These are phyloP conservation scores for Neophaeococcomyces mojaviensis DNA, from an alignment of 2,329 filamentous ascomycete genomes.

Conservation along the genomic window DNA sequence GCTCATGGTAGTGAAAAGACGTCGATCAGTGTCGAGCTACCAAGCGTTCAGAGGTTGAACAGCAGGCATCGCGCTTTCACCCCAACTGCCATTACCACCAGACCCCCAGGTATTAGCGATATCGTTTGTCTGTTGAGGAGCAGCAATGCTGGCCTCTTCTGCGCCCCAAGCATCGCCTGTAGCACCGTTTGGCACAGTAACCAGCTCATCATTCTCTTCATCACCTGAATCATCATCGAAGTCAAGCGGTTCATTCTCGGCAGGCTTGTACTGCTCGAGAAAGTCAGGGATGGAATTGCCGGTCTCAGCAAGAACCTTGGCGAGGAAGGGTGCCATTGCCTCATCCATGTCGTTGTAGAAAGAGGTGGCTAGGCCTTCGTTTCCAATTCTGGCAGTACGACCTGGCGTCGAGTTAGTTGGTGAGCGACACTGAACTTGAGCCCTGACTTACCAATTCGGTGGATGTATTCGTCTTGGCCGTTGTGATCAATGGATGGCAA, in stretches of 20 bases:
- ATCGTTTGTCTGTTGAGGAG: background rate
- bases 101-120: slow-evolving; percentile 8
- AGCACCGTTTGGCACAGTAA: background rate
- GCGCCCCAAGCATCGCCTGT: background rate
- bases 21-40: too few relatives aligned
- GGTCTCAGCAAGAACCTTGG: slow-evolving; percentile 74
- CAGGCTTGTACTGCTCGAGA: slow-evolving; percentile 51
- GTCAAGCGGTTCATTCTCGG: slow-evolving; percentile 30
- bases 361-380: slow-evolving; percentile 75
- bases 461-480: slow-evolving; percentile 89
- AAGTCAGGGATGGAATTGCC: slow-evolving; percentile 77
- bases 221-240: slow-evolving; percentile 45
- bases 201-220: slow-evolving; percentile 8
- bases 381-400: slow-evolving; percentile 88
- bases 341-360: slow-evolving; percentile 78
- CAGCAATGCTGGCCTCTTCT: background rate
- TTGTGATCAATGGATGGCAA: slow-evolving; percentile 66
- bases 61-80: too few relatives aligned
- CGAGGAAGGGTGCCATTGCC: slow-evolving; percentile 63
- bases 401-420: slow-evolving; percentile 34
- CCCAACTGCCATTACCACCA: background rate
- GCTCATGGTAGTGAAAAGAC: slow-evolving; percentile 12
- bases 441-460: slow-evolving; percentile 71
- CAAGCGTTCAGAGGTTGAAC: too few relatives aligned
- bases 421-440: background rate